Conservation (phyloP, 768 basidiomycete species). For the Pleurotus cornucopiae region DNA sequence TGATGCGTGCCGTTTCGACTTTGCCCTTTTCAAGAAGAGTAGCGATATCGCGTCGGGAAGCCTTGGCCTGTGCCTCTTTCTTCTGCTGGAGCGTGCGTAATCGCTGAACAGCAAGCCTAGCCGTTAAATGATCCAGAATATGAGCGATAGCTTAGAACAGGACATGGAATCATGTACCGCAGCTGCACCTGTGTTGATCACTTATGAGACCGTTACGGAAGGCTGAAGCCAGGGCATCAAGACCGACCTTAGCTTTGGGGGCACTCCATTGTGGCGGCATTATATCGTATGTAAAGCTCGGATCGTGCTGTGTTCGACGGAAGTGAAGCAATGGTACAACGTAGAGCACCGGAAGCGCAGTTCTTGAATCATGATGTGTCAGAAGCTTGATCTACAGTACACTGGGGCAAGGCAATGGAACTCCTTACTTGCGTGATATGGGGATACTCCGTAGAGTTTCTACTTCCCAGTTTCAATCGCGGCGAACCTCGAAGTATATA, state of each 20-base stretch:
- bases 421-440: no score
- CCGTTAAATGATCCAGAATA: constrained; percentile 7
- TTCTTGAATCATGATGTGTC: no score
- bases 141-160: background rate
- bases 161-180: constrained; percentile 24
- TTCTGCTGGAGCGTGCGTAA: constrained; percentile 87
- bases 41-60: constrained; percentile 76
- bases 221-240: background rate
- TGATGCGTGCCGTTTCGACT: constrained; percentile 79
- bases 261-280: constrained; percentile 55
- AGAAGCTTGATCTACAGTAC: no score
- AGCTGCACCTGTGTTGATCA: constrained; percentile 34
- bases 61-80: constrained; percentile 77
- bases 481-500: no score
- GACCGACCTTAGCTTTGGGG: constrained; percentile 53
- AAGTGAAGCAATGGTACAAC: no score
- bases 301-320: no score
- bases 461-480: no score
- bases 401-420: no score
- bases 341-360: no score
- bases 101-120: constrained; percentile 79
- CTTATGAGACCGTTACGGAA: background rate
- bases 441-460: no score
- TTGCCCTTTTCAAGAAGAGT: constrained; percentile 74
- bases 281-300: no score